Conservation (phyloP, 1,139 yeast species). For the Geotrichum cucujoidarum region DNA sequence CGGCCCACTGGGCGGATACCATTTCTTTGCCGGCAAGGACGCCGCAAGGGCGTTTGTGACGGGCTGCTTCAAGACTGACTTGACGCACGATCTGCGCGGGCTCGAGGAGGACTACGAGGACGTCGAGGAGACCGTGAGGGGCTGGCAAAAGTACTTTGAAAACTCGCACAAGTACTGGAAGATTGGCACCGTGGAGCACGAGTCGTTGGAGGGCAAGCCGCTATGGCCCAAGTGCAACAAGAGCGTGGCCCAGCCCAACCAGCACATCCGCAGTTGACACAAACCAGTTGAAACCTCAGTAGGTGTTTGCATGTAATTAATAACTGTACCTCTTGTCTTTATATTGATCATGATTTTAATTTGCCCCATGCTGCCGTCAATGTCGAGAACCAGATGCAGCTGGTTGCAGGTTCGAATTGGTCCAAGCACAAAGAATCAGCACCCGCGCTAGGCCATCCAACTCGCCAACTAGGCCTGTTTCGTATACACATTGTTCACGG, state of each 20-base stretch:
- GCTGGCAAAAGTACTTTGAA: slow-evolving; percentile 55
- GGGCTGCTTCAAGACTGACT: slow-evolving; percentile 58
- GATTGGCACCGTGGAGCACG: slow-evolving; percentile 53
- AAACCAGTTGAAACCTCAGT: too few species aligned
- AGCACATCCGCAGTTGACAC: too few species aligned
- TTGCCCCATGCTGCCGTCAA: too few species aligned
- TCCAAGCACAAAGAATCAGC: too few species aligned
- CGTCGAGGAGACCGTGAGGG: slow-evolving; percentile 28
- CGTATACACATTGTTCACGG: too few species aligned
- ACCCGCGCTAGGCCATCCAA: too few species aligned
- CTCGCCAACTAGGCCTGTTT: too few species aligned
- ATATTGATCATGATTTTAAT: too few species aligned
- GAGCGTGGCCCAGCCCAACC: slow-evolving; percentile 13
- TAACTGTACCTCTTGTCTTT: too few species aligned
- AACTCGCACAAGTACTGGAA: slow-evolving; percentile 53
- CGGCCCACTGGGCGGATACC: slow-evolving; percentile 63
- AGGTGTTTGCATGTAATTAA: too few species aligned
- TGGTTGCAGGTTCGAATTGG: too few species aligned
- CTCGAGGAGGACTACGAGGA: slow-evolving; percentile 36
- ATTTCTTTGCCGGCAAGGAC: slow-evolving; percentile 61
- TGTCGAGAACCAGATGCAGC: too few species aligned
- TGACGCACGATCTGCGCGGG: slow-evolving; percentile 68
- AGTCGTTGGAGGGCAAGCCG: slow-evolving; percentile 13
- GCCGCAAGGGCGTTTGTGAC: slow-evolving; percentile 72
- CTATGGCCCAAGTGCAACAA: slow-evolving; percentile 13